phyloP scores from a whole-genome alignment of 2,329 filamentous ascomycete genomes.

The Thelonectria blattea region DNA sequence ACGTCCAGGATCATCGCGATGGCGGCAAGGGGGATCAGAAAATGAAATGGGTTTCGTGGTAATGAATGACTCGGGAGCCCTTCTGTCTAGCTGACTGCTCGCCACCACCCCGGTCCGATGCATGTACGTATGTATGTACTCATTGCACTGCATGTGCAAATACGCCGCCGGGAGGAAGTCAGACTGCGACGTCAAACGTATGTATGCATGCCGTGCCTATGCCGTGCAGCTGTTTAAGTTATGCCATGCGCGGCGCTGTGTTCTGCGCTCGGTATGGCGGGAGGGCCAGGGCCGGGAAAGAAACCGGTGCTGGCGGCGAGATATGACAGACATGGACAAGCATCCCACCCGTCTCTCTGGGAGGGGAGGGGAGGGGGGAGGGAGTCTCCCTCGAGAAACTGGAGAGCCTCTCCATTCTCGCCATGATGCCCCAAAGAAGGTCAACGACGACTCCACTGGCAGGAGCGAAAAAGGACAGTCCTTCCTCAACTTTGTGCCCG shows the following conservation, averaged over 20 bases:
- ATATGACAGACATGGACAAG: neutral
- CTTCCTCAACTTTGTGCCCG: neutral
- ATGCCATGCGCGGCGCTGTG: slow-evolving; percentile 14
- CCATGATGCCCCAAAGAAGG: neutral
- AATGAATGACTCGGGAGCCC: slow-evolving; percentile 11
- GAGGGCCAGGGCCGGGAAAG: neutral
- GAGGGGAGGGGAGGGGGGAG: too few species aligned
- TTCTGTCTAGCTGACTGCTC: slow-evolving; percentile 4
- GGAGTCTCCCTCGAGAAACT: too few species aligned
- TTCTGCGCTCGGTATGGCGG: slow-evolving; percentile 7
- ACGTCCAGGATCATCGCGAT: slow-evolving; percentile 12
- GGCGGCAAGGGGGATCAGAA: slow-evolving; percentile 3
- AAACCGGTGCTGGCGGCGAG: neutral
- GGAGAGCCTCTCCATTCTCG: neutral
- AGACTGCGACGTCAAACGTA: neutral
- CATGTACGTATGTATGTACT: neutral
- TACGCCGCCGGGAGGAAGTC: neutral
- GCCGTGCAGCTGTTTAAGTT: slow-evolving; percentile 3
- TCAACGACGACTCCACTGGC: neutral
- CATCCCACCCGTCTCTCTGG: neutral
- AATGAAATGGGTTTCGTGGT: slow-evolving; percentile 4
- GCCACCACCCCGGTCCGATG: slow-evolving; percentile 2
- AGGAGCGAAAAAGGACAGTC: neutral
- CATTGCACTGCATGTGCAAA: neutral
- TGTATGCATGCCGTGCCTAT: slow-evolving; percentile 4